Percentiles rank a stretch among this genome's conserved stretches.
These are phyloP conservation scores for Pythium vanterpoolii DNA, from an alignment of 352 stramenopile genomes.

Conservation along the genomic window DNA sequence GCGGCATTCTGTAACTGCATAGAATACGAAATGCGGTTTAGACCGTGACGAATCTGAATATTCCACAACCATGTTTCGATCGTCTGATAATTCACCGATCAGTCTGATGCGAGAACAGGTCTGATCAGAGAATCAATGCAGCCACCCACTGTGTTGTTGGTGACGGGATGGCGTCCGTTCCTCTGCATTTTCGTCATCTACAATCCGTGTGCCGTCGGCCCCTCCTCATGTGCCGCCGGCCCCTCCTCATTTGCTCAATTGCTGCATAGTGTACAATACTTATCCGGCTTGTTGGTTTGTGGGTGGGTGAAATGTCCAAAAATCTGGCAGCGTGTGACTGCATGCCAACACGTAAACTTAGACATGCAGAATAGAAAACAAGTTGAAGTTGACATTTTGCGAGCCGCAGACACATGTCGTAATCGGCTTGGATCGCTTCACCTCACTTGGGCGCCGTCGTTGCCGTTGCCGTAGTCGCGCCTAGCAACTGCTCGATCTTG, in stretches of 20 bases:
- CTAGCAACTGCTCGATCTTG: conserved; percentile 28
- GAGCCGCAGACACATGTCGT: no score
- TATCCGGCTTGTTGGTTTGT: no score
- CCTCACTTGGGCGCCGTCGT: conserved; percentile 5
- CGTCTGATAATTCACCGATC: no score
- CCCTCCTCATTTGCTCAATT: no score
- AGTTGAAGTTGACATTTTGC: background rate
- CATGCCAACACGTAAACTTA: background rate
- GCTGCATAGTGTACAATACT: no score
- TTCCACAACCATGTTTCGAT: no score
- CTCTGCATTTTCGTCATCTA: background rate
- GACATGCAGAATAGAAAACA: background rate
- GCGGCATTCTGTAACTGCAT: background rate
- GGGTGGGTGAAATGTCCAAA: background rate
- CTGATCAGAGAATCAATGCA: no score
- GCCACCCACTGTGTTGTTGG: no score
- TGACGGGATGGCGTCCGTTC: no score
- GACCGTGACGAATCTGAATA: background rate
- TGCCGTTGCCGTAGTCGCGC: conserved; percentile 3
- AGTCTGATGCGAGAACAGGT: no score
- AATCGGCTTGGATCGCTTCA: no score
- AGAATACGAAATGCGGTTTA: background rate
- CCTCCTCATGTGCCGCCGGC: background rate
- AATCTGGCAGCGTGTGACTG: background rate
- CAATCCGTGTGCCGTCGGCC: background rate